Base-by-base conservation (phyloP, 2,329 filamentous ascomycete genomes). In the Gyromitra esculenta region DNA sequence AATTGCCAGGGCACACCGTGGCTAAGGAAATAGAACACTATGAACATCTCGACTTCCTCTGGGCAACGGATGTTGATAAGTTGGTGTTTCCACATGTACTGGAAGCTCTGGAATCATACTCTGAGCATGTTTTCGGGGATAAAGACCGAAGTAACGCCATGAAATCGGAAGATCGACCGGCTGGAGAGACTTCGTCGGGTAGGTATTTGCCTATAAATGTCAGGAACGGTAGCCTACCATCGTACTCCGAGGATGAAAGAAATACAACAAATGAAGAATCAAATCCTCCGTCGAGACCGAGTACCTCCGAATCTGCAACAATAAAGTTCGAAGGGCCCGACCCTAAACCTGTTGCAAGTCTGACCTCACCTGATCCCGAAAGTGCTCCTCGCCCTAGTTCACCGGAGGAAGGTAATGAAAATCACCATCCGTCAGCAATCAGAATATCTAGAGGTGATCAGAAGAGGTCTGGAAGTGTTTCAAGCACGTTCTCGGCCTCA, bases 11-110 rank as follows among this genome's bases (percentile, higher is more conserved):
- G 25, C 92, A 93, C 82, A 98, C 96, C 0, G 87, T 95, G 1
- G 93, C 93, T 0, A 79, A 74, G 57, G 91, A 95, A 82, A 92
- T 99, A 54, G 89, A 91, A 0, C 93, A 97, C 82, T 99, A 97
- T 83, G 96, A 99, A 83, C 96, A 99, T 83, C 88, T 99, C 31
- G 96, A 99, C 83, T 97, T 99, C 81, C 86, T 99, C 0, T 99
- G 96, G 96, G 96, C 92, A 0, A 87, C 89, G 48, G 94, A 97
- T 81, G 92, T 97, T 5, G 88, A 97, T 79, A 86, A 87, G 0
- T 89, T 94, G 67, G 95, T 98, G 1, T 97, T 97, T 81, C 92
- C 91, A 15, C 93, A 97, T 82, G 93, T 99, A 1, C 94, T 97
- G 79, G 91, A 96, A 80, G 94, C 96, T 0, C 86, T 99, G 8